Evolutionary conservation across 371 early-diverging fungal species (phyloP), one percentile per base, ranked within the genome.

Genomic region (Rhizopus microsporus): DNA sequence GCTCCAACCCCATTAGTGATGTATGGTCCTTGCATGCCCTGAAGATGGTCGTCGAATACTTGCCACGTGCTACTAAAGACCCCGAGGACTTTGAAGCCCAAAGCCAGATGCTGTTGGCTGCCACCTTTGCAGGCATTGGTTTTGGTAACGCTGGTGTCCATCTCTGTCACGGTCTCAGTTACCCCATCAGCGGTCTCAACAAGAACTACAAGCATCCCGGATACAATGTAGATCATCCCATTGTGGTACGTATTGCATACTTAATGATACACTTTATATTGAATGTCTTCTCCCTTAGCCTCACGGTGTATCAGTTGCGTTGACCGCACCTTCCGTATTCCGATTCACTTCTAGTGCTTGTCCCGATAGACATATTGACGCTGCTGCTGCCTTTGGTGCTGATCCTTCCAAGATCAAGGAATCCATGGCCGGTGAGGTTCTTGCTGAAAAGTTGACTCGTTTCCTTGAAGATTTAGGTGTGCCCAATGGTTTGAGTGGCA

Each of bases 81-180:
- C 87, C 89, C 1, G 77, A 78, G 48, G 90, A 95, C 66, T 65
- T 61, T 55, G 83, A 81, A 63, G 95, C 95, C 8, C 91, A 92
- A 65, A 80, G 82, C 16, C 85, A 92, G 55, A 95, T 95, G 95
- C 83, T 92, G 42, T 82, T 95, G 42, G 95, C 95, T 12, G 89
- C 93, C 3, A 91, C 95, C 5, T 93, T 91, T 68, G 95, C 95
- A 1, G 95, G 92, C 65, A 93, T 93, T 59, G 95, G 95, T 39
- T 95, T 95, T 61, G 95, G 95, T 55, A 93, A 93, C 62, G 95
- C 93, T 38, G 94, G 94, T 57, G 93, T 92, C 17, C 90, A 91
- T 69, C 84, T 85, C 29, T 85, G 85, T 60, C 85, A 85, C 62
- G 85, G 85, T 52, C 72, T 82, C 74, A 81, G 83, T 65, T 86